Evolutionary conservation across 1,284 basidiomycete species (phyloP).

Genomic region (Golubevia pallescens): DNA sequence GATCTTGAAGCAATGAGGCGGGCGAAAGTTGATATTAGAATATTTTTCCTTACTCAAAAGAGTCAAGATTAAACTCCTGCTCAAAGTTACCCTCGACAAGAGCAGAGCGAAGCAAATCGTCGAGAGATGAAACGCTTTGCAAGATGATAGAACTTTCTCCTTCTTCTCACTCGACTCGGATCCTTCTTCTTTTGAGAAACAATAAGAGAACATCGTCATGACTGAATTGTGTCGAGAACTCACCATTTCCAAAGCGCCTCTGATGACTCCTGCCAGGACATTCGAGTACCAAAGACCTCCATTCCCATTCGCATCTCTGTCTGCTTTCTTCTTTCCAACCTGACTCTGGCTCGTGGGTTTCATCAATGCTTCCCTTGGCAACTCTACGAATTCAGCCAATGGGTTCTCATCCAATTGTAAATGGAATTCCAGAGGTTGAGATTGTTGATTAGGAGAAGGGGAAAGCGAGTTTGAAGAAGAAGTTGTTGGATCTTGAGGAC

Average conservation of each 20-base stretch:
- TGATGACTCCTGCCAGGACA: slow-evolving; percentile 87
- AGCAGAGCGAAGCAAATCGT: background rate
- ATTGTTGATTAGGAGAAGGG: slow-evolving; percentile 19
- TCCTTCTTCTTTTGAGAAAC: too few relatives aligned
- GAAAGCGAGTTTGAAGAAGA: background rate
- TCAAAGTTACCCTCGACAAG: too few relatives aligned
- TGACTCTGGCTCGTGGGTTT: too few relatives aligned
- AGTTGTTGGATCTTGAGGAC: slow-evolving; percentile 3
- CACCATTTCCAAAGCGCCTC: slow-evolving; percentile 97
- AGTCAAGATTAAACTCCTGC: too few relatives aligned
- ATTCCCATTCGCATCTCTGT: background rate
- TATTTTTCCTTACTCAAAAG: too few relatives aligned
- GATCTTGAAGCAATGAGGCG: too few relatives aligned
- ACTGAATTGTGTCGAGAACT: too few relatives aligned
- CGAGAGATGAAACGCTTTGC: too few relatives aligned
- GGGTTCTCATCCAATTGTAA: slow-evolving; percentile 95
- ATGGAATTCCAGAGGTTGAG: slow-evolving; percentile 76
- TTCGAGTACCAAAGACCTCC: slow-evolving; percentile 93
- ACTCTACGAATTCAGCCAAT: slow-evolving; percentile 92
- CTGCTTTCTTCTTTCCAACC: too few relatives aligned
- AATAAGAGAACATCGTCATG: slow-evolving; percentile 12
- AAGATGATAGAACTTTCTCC: too few relatives aligned
- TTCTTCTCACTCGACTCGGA: too few relatives aligned
- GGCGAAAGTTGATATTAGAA: too few relatives aligned
- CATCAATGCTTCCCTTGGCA: slow-evolving; percentile 64